A percentile compares a stretch with the other conserved stretches of the same genome.
Conservation (phyloP, 2,329 filamentous ascomycete genomes). For the Diaporthe amygdali region DNA sequence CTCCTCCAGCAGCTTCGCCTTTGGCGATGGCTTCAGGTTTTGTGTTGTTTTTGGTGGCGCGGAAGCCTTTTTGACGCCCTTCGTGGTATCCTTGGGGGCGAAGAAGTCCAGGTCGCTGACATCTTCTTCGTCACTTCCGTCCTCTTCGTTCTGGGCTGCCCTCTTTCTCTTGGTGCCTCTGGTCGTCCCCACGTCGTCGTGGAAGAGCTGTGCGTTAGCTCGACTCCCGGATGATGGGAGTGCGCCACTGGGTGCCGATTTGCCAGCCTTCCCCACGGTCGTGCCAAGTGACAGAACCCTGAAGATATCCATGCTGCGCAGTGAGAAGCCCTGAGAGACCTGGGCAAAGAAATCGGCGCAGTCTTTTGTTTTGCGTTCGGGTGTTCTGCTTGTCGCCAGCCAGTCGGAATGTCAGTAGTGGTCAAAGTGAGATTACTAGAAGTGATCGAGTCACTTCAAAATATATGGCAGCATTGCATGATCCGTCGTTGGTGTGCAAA, state of each 20-base stretch:
- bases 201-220: constrained; percentile 73
- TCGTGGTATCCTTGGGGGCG: constrained; percentile 43
- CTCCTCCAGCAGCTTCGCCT: constrained; percentile 58
- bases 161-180: constrained; percentile 63
- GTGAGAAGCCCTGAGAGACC: background rate
- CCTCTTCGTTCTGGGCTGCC: constrained; percentile 39
- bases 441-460: background rate
- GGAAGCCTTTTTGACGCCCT: constrained; percentile 24
- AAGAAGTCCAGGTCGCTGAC: constrained; percentile 65
- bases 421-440: background rate
- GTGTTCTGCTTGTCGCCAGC: background rate
- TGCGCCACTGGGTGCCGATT: constrained; percentile 31
- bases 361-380: background rate
- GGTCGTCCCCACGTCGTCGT: constrained; percentile 54
- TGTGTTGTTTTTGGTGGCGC: constrained; percentile 28
- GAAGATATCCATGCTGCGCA: constrained; percentile 68
- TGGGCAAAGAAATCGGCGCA: background rate
- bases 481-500: background rate
- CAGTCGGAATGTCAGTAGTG: background rate
- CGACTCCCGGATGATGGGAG: constrained; percentile 70
- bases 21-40: constrained; percentile 34
- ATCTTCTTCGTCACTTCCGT: constrained; percentile 37
- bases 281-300: constrained; percentile 75
- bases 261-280: constrained; percentile 55
- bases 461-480: background rate